phyloP scores from a whole-genome alignment of 495 filamentous ascomycete species.

The Penicillium soppii region DNA sequence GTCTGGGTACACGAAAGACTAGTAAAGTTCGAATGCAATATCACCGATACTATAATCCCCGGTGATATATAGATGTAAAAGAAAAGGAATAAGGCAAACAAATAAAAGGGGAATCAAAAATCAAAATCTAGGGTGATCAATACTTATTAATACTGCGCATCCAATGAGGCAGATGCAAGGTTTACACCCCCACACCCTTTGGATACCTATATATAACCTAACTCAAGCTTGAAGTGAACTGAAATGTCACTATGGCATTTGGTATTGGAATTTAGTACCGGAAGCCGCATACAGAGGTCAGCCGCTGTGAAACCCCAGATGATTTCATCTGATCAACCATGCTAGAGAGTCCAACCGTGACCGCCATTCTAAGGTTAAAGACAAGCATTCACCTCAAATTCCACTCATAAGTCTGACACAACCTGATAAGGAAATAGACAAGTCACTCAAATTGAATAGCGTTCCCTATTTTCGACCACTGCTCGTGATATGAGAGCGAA shows the following conservation, averaged over 20 bases:
- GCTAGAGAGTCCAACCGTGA: constrained; percentile 27
- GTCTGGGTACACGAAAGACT: no score
- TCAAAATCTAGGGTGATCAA: constrained; percentile 9
- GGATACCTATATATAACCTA: constrained; percentile 18
- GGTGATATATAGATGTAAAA: constrained; percentile 2
- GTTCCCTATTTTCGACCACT: constrained; percentile 13
- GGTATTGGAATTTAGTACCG: constrained; percentile 24
- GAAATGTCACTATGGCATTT: constrained; percentile 35
- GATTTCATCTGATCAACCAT: constrained; percentile 44
- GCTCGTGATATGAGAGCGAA: constrained; percentile 20
- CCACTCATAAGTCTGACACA: constrained; percentile 3
- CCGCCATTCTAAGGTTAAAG: constrained; percentile 4
- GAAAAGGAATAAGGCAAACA: not conserved
- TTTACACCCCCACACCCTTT: constrained; percentile 4
- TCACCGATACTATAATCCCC: not conserved
- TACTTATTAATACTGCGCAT: constrained; percentile 1
- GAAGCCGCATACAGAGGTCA: constrained; percentile 43
- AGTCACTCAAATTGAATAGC: not conserved
- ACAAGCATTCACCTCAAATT: constrained; percentile 9
- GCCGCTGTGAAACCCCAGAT: constrained; percentile 46
- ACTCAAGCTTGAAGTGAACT: constrained; percentile 17
- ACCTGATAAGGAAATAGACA: constrained; percentile 3
- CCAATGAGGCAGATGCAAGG: constrained; percentile 10
- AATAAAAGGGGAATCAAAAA: not conserved
- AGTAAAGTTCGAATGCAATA: no score